Evolutionary conservation across 2,329 filamentous ascomycete genomes (phyloP), one percentile per base, ranked within the genome.

Genomic region (Amauroascus niger): DNA sequence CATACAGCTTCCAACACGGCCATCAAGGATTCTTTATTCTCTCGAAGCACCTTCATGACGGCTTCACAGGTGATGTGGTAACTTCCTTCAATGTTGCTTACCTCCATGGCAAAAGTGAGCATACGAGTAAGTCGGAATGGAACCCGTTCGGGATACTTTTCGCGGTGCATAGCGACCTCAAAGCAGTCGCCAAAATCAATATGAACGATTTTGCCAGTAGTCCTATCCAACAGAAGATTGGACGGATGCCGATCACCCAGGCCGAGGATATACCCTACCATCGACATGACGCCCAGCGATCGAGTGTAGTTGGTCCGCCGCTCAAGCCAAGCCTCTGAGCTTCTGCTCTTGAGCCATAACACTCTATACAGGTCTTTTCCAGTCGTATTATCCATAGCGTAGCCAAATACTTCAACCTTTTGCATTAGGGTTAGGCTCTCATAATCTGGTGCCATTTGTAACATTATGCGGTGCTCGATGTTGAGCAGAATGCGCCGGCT

Each of bases 121-220:
- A 99, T 99, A 61, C 93, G 82, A 1, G 93, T 99, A 46, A 99
- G 77, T 55, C 94, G 85, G 87, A 99, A 99, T 0, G 93, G 94
- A 55, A 98, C 93, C 50, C 91, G 79, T 71, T 99, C 93, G 0
- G 93, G 93, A 66, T 96, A 99, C 70, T 98, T 98, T 71, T 99
- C 94, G 61, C 94, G 87, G 74, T 98, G 94, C 90, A 96, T 98
- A 24, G 94, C 93, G 51, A 98, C 88, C 70, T 99, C 93, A 73
- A 99, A 99, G 69, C 93, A 99, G 73, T 98, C 93, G 62, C 93
- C 94, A 64, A 98, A 98, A 75, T 99, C 93, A 63, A 98, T 97
- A 68, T 99, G 93, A 60, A 98, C 85, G 58, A 98, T 93, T 75
- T 95, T 95, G 66, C 93, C 93, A 0, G 91, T 97, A 57, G 94